Conservation (phyloP, 2,329 filamentous ascomycete species). For the Escovopsis sp. region DNA sequence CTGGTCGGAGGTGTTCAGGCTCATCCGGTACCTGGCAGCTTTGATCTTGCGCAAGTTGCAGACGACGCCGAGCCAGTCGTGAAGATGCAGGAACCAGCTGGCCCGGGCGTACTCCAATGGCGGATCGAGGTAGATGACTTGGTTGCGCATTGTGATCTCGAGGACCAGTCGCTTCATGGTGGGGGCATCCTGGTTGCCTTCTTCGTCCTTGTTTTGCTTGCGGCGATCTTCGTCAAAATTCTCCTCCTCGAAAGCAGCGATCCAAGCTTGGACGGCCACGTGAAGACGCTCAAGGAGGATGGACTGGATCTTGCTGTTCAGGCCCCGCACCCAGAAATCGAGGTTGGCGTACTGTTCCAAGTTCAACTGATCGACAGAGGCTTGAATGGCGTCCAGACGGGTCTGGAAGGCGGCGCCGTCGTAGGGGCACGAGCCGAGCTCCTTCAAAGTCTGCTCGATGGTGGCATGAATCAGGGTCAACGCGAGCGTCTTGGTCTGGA, state of each 20-base stretch:
- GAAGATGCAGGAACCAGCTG: slow-evolving; percentile 84
- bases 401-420: slow-evolving; percentile 64
- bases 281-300: slow-evolving; percentile 72
- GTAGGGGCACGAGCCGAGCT: slow-evolving; percentile 76
- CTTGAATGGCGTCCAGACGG: slow-evolving; percentile 74
- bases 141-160: slow-evolving; percentile 94
- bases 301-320: slow-evolving; percentile 74
- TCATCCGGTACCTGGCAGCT: slow-evolving; percentile 88
- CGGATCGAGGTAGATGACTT: slow-evolving; percentile 91
- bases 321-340: slow-evolving; percentile 70
- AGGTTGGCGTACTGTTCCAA: slow-evolving; percentile 93
- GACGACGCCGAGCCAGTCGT: slow-evolving; percentile 83
- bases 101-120: slow-evolving; percentile 83
- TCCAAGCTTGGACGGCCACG: slow-evolving; percentile 75
- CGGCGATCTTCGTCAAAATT: slow-evolving; percentile 37
- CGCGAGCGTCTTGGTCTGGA: slow-evolving; percentile 76
- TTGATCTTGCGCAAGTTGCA: slow-evolving; percentile 92
- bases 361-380: slow-evolving; percentile 89
- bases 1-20: slow-evolving; percentile 48
- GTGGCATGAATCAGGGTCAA: slow-evolving; percentile 67
- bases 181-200: slow-evolving; percentile 38
- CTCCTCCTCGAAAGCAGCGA: slow-evolving; percentile 62
- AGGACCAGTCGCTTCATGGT: slow-evolving; percentile 63
- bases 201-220: slow-evolving; percentile 33
- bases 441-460: slow-evolving; percentile 64